A percentile compares a stretch with the other conserved stretches of the same genome.
Evolutionary conservation across 208 protist genomes (phyloP).

Genomic region (Trichomonas gallinae): DNA sequence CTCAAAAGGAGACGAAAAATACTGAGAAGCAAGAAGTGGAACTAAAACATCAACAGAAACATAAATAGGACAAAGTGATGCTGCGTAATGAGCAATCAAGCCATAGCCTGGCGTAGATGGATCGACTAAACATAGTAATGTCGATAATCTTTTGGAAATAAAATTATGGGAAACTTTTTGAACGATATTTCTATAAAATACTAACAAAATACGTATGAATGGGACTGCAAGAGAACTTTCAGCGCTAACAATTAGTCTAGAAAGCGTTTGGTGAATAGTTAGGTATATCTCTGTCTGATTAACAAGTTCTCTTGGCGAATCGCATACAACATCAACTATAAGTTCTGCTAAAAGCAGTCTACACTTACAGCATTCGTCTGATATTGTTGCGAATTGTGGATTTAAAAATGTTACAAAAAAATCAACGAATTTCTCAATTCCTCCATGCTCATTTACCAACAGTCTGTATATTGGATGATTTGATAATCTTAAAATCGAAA

Average conservation of each 20-base stretch:
- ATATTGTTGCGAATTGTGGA: background rate
- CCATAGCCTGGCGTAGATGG: background rate
- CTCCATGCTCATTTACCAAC: background rate
- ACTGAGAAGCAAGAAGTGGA: background rate
- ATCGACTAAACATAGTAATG: background rate
- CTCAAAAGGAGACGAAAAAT: background rate
- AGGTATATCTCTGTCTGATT: background rate
- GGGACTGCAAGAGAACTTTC: background rate
- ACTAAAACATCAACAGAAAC: background rate
- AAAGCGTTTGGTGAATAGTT: background rate
- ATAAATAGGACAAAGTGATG: background rate
- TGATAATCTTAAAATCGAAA: background rate
- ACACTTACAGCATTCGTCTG: background rate
- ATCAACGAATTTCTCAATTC: background rate
- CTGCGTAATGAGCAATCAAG: background rate
- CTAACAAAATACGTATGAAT: background rate
- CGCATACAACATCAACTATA: background rate
- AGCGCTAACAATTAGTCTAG: background rate
- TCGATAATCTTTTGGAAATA: background rate
- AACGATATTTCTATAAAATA: background rate
- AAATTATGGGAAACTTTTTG: background rate
- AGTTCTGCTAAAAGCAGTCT: background rate
- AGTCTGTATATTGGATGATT: background rate
- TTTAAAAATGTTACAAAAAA: background rate
- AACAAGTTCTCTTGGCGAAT: background rate